phyloP scores from a whole-genome alignment of 2,329 filamentous ascomycete species.

The Trichophyton benhamiae region DNA sequence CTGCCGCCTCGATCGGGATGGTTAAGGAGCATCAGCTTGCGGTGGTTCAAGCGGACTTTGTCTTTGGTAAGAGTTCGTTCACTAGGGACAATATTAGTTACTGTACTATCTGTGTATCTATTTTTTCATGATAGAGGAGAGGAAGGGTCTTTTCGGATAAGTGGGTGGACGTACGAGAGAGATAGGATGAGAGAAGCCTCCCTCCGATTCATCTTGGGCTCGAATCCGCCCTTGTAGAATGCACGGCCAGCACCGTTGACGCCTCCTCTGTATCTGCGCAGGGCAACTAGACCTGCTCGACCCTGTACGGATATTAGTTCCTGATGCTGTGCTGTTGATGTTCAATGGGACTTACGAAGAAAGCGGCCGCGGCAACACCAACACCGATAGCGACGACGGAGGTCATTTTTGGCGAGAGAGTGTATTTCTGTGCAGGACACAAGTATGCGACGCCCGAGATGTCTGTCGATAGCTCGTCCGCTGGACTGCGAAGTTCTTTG shows the following conservation, averaged over 20 bases:
- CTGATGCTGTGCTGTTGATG: slow-evolving; percentile 4
- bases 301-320: slow-evolving; percentile 45
- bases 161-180: slow-evolving; percentile 55
- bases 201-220: slow-evolving; percentile 81
- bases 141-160: neutral
- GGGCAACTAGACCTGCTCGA: slow-evolving; percentile 79
- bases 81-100: slow-evolving; percentile 35
- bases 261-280: slow-evolving; percentile 59
- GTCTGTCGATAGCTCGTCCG: neutral
- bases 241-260: slow-evolving; percentile 72
- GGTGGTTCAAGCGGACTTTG: slow-evolving; percentile 88
- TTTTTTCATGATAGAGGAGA: neutral
- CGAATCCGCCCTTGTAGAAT: slow-evolving; percentile 98
- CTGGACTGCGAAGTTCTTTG: neutral
- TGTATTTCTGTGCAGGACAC: neutral
- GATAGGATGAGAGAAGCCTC: slow-evolving; percentile 86
- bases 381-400: slow-evolving; percentile 34
- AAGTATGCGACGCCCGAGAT: neutral
- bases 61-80: slow-evolving; percentile 83
- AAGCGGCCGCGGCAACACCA: slow-evolving; percentile 48
- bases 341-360: slow-evolving; percentile 52
- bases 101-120: neutral
- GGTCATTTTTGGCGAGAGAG: neutral
- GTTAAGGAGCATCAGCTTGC: slow-evolving; percentile 91
- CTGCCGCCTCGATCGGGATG: slow-evolving; percentile 95